phyloP scores from a whole-genome alignment of 1,284 basidiomycete species.

The Puccinia hordei region DNA sequence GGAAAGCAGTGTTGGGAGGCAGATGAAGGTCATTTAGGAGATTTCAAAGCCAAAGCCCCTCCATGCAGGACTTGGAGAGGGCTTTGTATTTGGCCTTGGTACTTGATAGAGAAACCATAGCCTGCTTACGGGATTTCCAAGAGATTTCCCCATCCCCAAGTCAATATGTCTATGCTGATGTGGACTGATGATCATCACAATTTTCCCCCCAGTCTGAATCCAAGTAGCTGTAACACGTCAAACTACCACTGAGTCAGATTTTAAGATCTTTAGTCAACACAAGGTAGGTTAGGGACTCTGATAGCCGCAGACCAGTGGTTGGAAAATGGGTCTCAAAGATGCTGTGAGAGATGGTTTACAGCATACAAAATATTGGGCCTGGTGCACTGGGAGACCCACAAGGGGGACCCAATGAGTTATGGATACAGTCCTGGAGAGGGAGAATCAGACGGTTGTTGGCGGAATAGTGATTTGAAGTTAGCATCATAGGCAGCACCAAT shows the following conservation, averaged over 20 bases:
- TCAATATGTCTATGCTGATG: neutral
- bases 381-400: slow-evolving; percentile 10
- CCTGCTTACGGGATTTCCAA: too few species aligned
- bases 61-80: too few species aligned
- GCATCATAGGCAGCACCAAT: too few species aligned
- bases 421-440: neutral
- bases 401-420: neutral
- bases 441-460: neutral
- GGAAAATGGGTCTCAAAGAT: neutral
- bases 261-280: neutral
- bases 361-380: neutral
- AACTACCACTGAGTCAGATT: neutral
- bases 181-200: neutral
- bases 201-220: slow-evolving; percentile 14
- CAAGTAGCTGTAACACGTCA: neutral
- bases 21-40: neutral
- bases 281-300: neutral
- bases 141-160: neutral
- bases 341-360: neutral
- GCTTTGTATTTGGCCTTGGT: too few species aligned
- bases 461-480: neutral
- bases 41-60: too few species aligned
- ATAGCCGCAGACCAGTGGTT: neutral
- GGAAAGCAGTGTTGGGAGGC: too few species aligned
- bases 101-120: slow-evolving; percentile 1